Conservation (phyloP, 768 basidiomycete species). For the Xerocomellus intermedius region DNA sequence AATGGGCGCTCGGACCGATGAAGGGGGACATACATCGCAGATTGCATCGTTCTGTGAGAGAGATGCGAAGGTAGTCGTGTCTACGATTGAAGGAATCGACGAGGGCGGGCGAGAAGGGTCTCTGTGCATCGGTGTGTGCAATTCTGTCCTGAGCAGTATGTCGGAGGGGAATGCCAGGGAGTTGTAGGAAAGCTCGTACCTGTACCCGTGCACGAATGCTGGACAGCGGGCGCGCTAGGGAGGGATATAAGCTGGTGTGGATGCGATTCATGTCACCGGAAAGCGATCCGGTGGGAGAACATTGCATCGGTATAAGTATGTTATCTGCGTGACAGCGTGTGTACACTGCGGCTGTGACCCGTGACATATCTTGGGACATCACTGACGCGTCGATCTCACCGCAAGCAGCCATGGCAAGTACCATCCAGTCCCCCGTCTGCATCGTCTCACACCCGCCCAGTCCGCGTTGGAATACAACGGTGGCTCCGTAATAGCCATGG, state of each 20-base stretch:
- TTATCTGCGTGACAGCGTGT: background rate
- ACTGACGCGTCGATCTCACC: slow-evolving; percentile 24
- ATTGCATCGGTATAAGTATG: no score
- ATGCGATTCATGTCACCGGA: slow-evolving; percentile 16
- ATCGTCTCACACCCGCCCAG: slow-evolving; percentile 37
- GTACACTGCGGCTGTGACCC: slow-evolving; percentile 11
- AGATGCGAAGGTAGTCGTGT: slow-evolving; percentile 88
- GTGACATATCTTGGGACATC: slow-evolving; percentile 6
- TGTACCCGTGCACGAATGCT: slow-evolving; percentile 18
- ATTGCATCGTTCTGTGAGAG: slow-evolving; percentile 85
- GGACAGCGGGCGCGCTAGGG: slow-evolving; percentile 12
- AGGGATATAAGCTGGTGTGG: background rate
- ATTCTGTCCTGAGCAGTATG: slow-evolving; percentile 50
- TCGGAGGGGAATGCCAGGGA: background rate
- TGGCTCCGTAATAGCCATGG: slow-evolving; percentile 99
- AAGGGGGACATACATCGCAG: slow-evolving; percentile 59
- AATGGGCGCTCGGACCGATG: background rate
- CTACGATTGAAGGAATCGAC: slow-evolving; percentile 65
- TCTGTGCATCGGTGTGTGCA: slow-evolving; percentile 47
- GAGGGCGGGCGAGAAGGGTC: slow-evolving; percentile 50
- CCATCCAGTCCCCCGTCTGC: background rate
- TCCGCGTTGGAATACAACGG: slow-evolving; percentile 94
- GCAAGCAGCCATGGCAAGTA: slow-evolving; percentile 24
- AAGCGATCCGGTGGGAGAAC: no score
- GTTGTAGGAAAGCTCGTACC: slow-evolving; percentile 8